These are phyloP conservation scores for Cryptosporidium sp. DNA, from an alignment of 169 alveolate species.

Conservation along the genomic window DNA sequence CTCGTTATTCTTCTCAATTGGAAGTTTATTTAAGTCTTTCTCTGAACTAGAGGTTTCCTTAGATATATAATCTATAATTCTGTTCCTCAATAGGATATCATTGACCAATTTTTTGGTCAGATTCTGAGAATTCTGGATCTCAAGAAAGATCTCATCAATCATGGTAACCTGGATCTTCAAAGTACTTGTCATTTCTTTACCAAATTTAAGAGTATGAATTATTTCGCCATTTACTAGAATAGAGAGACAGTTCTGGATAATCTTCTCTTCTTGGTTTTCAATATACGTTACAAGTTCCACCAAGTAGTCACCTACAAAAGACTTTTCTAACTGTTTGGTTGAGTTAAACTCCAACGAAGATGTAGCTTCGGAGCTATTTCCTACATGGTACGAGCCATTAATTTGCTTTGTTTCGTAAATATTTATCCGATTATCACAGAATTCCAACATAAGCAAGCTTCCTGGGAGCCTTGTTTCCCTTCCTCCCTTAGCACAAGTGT, in stretches of 20 bases:
- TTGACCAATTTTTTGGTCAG: slow-evolving; percentile 31
- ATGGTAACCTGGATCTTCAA: slow-evolving; percentile 36
- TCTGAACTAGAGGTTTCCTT: not conserved
- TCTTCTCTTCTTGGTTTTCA: not conserved
- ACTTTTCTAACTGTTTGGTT: not conserved
- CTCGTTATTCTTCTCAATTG: not conserved
- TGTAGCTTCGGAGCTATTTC: not conserved
- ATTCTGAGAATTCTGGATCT: not conserved
- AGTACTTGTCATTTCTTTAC: not conserved
- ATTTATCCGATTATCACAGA: slow-evolving; percentile 25
- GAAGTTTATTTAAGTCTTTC: not conserved
- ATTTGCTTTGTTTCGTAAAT: not conserved
- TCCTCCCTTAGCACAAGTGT: slow-evolving; percentile 36
- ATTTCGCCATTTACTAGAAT: slow-evolving; percentile 57
- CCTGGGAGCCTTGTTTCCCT: slow-evolving; percentile 12
- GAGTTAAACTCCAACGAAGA: not conserved
- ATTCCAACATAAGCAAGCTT: slow-evolving; percentile 16
- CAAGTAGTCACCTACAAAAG: slow-evolving; percentile 22
- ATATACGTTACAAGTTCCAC: slow-evolving; percentile 50
- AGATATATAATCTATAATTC: slow-evolving; percentile 8
- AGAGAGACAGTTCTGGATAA: slow-evolving; percentile 22
- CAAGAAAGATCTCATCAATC: slow-evolving; percentile 15
- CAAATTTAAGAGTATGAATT: not conserved
- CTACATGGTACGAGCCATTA: not conserved
- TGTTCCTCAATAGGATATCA: slow-evolving; percentile 7